A percentile compares a stretch with the other conserved stretches of the same genome.
Evolutionary conservation across 805 yeast species (phyloP).

Genomic region (Grigorovia jiainica): DNA sequence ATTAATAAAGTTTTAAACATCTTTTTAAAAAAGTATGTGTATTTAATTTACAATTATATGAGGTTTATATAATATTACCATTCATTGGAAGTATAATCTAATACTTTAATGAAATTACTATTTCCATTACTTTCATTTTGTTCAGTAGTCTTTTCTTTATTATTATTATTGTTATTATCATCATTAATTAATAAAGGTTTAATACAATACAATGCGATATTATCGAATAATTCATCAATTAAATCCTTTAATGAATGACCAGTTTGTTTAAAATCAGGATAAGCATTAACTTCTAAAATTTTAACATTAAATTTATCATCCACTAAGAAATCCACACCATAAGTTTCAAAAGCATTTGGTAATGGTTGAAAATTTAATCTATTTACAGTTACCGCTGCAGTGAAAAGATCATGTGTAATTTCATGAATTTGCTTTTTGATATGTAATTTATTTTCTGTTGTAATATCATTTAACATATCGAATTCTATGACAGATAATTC

Average conservation of each 20-base stretch:
- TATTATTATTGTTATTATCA: conserved; percentile 5
- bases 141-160: conserved; percentile 3
- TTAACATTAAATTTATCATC: conserved; percentile 44
- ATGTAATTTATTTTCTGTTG: conserved; percentile 26
- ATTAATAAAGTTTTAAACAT: too few species aligned
- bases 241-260: conserved; percentile 63
- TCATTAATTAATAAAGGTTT: conserved; percentile 36
- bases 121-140: background rate
- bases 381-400: conserved; percentile 74
- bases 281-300: conserved; percentile 80
- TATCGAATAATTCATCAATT: conserved; percentile 58
- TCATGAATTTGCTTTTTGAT: conserved; percentile 49
- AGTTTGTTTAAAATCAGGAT: conserved; percentile 95
- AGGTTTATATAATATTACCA: conserved; percentile 30
- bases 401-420: conserved; percentile 60
- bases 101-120: conserved; percentile 32
- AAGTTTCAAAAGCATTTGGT: conserved; percentile 73
- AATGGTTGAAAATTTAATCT: conserved; percentile 79
- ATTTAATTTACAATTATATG: background rate
- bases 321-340: conserved; percentile 82
- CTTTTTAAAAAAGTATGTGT: too few species aligned
- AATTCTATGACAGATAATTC: conserved; percentile 53
- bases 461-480: conserved; percentile 41
- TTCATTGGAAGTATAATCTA: conserved; percentile 28
- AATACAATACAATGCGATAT: conserved; percentile 40